Percentiles rank a stretch among this genome's conserved stretches.
Evolutionary conservation across 495 filamentous ascomycete genomes (phyloP).

Genomic region (Penicillium macrosclerotiorum): DNA sequence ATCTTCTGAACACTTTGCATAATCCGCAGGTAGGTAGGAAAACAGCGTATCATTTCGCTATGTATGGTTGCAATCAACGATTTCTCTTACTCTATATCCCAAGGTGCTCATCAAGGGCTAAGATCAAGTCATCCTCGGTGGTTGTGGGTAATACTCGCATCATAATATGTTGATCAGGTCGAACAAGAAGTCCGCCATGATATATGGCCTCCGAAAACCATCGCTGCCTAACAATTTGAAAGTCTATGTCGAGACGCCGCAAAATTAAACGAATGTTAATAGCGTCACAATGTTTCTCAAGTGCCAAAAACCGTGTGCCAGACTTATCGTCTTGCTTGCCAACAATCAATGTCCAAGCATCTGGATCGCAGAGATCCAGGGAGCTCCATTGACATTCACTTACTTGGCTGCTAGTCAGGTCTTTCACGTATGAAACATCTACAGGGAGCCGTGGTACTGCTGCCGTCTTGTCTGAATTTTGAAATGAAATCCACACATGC

Average conservation of each 20-base stretch:
- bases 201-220: slow-evolving; percentile 1
- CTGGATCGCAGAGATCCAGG: slow-evolving; percentile 23
- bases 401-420: slow-evolving; percentile 11
- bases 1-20: too few species aligned
- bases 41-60: background rate
- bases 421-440: slow-evolving; percentile 21
- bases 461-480: background rate
- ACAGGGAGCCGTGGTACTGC: background rate
- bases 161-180: slow-evolving; percentile 12
- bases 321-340: background rate
- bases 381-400: slow-evolving; percentile 20
- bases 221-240: background rate
- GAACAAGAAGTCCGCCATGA: slow-evolving; percentile 4
- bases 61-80: background rate
- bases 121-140: background rate
- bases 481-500: slow-evolving; percentile 22
- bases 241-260: slow-evolving; percentile 5
- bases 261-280: background rate
- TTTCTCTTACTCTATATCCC: background rate
- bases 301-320: background rate
- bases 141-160: background rate
- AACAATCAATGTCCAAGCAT: slow-evolving; percentile 18
- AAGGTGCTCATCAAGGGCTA: background rate
- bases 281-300: slow-evolving; percentile 1
- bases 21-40: background rate